Conservation (phyloP, 371 early-diverging fungal genomes). For the Conidiobolus incongruus region DNA sequence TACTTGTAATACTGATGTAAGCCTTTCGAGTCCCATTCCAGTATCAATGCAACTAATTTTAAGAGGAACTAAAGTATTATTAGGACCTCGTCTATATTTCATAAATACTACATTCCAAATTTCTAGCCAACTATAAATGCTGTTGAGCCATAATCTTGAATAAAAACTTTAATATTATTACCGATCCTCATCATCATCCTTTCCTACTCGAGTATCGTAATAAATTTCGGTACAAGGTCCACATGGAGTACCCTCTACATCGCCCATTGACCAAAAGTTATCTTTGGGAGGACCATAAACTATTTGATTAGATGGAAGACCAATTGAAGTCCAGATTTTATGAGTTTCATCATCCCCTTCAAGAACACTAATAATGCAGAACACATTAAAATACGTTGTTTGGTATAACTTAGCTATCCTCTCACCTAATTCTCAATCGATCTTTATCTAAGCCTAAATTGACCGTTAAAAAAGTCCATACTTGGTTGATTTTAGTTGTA, state of each 20-base stretch:
- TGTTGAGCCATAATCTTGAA: slow-evolving; percentile 19
- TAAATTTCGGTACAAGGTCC: slow-evolving; percentile 65
- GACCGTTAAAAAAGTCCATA: slow-evolving; percentile 45
- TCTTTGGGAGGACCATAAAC: slow-evolving; percentile 31
- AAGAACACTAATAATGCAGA: slow-evolving; percentile 19
- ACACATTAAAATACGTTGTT: background rate
- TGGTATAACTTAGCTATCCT: background rate
- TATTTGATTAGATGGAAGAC: slow-evolving; percentile 31
- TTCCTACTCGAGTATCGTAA: slow-evolving; percentile 39
- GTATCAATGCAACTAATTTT: slow-evolving; percentile 49
- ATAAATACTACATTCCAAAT: slow-evolving; percentile 77
- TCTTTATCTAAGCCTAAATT: slow-evolving; percentile 29
- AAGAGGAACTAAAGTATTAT: slow-evolving; percentile 25
- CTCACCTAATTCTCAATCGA: slow-evolving; percentile 40
- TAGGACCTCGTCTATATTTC: slow-evolving; percentile 31
- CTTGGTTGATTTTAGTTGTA: slow-evolving; percentile 29
- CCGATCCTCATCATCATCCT: slow-evolving; percentile 14
- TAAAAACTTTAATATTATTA: slow-evolving; percentile 10
- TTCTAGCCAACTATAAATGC: slow-evolving; percentile 42
- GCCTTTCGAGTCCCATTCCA: slow-evolving; percentile 61
- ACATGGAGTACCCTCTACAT: slow-evolving; percentile 36
- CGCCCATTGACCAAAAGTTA: slow-evolving; percentile 74
- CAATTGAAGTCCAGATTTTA: slow-evolving; percentile 35
- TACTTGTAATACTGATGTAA: slow-evolving; percentile 34
- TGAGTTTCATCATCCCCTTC: slow-evolving; percentile 36